Conservation (phyloP, 2,329 filamentous ascomycete genomes). For the Orbilia oligospora region DNA sequence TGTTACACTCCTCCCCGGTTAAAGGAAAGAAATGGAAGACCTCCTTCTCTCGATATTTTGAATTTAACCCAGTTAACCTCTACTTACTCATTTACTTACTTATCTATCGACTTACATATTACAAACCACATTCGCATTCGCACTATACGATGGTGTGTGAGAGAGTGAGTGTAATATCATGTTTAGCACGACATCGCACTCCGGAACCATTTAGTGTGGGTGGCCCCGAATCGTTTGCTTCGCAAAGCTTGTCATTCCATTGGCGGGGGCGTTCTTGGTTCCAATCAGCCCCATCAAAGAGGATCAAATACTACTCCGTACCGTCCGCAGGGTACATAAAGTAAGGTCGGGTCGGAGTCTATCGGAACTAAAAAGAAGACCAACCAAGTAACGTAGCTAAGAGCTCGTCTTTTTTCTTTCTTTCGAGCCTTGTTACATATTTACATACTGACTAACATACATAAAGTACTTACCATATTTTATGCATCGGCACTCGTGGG, state of each 20-base stretch:
- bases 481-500: constrained; percentile 19
- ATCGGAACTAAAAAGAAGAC: constrained; percentile 8
- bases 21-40: background rate
- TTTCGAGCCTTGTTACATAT: too few species aligned
- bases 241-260: constrained; percentile 32
- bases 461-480: too few species aligned
- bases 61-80: too few species aligned
- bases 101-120: too few species aligned
- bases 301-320: background rate
- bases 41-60: too few species aligned
- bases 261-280: constrained; percentile 4
- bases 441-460: too few species aligned
- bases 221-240: background rate
- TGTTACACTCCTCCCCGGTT: constrained; percentile 13
- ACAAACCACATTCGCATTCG: too few species aligned
- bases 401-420: background rate
- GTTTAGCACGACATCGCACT: constrained; percentile 53
- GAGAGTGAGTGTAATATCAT: constrained; percentile 1
- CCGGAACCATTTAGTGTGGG: constrained; percentile 37
- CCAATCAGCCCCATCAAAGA: constrained; percentile 16
- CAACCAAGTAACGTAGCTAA: too few species aligned
- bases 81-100: too few species aligned
- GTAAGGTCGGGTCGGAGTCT: background rate
- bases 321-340: background rate
- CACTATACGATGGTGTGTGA: background rate